phyloP scores from a whole-genome alignment of 1,284 basidiomycete genomes.

The Sporisorium exsertum region DNA sequence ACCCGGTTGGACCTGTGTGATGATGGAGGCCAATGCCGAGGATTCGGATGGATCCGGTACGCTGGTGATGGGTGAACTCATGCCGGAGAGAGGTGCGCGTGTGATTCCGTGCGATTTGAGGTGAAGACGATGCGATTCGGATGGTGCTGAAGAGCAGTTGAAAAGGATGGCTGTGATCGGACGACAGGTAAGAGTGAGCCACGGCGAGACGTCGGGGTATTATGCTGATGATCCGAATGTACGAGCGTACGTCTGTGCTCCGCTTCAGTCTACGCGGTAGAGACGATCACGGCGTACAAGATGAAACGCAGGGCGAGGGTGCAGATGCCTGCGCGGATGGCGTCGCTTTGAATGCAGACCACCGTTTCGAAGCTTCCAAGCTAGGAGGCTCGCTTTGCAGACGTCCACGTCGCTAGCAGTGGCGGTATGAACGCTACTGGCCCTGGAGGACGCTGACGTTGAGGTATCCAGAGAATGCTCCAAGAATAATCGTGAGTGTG shows the following conservation, averaged over 20 bases:
- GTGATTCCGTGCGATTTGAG: background rate
- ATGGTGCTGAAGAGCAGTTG: background rate
- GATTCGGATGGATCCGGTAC: constrained; percentile 53
- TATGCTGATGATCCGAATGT: background rate
- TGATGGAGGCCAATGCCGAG: constrained; percentile 52
- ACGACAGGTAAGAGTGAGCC: background rate
- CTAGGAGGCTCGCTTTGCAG: background rate
- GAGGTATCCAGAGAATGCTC: background rate
- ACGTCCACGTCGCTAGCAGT: background rate
- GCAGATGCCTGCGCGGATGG: too few relatives aligned
- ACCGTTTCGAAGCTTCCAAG: background rate
- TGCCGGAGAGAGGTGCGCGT: background rate
- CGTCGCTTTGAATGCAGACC: background rate
- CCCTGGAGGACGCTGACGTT: background rate
- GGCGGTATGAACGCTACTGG: too few relatives aligned
- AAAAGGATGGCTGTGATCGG: background rate
- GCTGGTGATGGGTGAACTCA: constrained; percentile 55
- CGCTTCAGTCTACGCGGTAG: background rate
- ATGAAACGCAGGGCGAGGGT: too few relatives aligned
- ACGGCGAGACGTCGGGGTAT: background rate
- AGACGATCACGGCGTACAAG: background rate
- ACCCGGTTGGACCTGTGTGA: constrained; percentile 59
- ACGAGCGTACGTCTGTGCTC: background rate
- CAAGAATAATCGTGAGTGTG: background rate
- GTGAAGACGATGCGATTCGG: background rate